Evolutionary conservation across 371 early-diverging fungal genomes (phyloP).

Genomic region (Mucor velutinosus): DNA sequence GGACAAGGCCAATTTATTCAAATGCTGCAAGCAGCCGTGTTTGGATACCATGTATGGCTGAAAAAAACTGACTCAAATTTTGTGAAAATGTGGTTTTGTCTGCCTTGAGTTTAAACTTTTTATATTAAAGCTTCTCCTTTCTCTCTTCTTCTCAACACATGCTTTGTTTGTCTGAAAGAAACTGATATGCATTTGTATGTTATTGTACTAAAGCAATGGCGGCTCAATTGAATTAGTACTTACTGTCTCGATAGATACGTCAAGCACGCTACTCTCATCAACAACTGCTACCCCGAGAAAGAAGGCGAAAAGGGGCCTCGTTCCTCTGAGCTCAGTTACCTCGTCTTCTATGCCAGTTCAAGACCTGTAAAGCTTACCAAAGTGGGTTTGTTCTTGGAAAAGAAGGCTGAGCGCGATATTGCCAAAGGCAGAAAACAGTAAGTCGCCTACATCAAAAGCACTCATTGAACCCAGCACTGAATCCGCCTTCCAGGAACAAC

Average conservation of each 20-base stretch:
- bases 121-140: slow-evolving; percentile 1
- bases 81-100: neutral
- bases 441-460: neutral
- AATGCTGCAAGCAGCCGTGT: neutral
- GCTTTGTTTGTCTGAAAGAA: slow-evolving; percentile 5
- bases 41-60: neutral
- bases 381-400: slow-evolving; percentile 85
- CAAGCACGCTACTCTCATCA: slow-evolving; percentile 91
- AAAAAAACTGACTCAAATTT: slow-evolving; percentile 8
- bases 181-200: slow-evolving; percentile 46
- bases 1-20: neutral
- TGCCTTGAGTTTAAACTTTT: neutral
- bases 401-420: slow-evolving; percentile 71
- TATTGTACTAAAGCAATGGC: neutral
- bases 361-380: slow-evolving; percentile 93
- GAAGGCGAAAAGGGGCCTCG: slow-evolving; percentile 82
- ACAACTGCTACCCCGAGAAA: slow-evolving; percentile 88
- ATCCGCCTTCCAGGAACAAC: slow-evolving; percentile 31
- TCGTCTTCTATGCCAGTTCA: slow-evolving; percentile 87
- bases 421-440: slow-evolving; percentile 63
- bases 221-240: neutral
- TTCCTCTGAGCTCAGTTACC: slow-evolving; percentile 84
- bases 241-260: slow-evolving; percentile 49
- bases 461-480: neutral
- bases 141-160: slow-evolving; percentile 6